These are phyloP conservation scores for Backusella psychrophila DNA, from an alignment of 192 early-diverging fungal genomes.

Conservation along the genomic window DNA sequence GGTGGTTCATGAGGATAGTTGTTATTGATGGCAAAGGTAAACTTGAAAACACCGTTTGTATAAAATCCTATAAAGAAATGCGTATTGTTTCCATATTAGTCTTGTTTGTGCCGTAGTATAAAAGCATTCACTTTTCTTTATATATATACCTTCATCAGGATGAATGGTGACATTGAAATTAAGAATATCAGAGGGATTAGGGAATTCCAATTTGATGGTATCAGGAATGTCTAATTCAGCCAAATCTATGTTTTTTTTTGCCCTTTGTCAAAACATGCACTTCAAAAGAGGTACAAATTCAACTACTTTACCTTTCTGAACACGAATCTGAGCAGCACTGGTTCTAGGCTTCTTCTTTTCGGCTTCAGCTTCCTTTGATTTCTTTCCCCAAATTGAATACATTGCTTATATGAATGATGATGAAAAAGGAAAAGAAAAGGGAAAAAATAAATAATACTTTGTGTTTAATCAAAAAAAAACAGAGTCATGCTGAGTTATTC, in stretches of 20 bases:
- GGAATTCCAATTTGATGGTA: conserved; percentile 75
- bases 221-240: conserved; percentile 75
- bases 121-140: not conserved
- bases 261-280: not conserved
- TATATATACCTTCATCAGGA: conserved; percentile 76
- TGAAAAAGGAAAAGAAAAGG: not conserved
- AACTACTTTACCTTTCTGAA: conserved; percentile 80
- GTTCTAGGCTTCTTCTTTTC: conserved; percentile 78
- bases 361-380: conserved; percentile 71
- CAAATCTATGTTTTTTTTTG: conserved; percentile 59
- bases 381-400: conserved; percentile 83
- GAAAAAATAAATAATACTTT: not conserved
- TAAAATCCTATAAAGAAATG: conserved; percentile 69
- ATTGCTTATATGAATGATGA: conserved; percentile 52
- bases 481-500: no score
- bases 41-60: conserved; percentile 77
- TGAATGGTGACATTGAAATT: conserved; percentile 80
- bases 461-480: not conserved
- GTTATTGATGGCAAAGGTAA: conserved; percentile 77
- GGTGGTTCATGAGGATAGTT: conserved; percentile 97
- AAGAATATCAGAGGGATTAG: conserved; percentile 76
- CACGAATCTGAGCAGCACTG: conserved; percentile 83
- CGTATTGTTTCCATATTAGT: conserved; percentile 10
- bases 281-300: not conserved
- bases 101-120: not conserved